phyloP scores from a whole-genome alignment of 148 eudicot species.

The Pharnaceum exiguum region DNA sequence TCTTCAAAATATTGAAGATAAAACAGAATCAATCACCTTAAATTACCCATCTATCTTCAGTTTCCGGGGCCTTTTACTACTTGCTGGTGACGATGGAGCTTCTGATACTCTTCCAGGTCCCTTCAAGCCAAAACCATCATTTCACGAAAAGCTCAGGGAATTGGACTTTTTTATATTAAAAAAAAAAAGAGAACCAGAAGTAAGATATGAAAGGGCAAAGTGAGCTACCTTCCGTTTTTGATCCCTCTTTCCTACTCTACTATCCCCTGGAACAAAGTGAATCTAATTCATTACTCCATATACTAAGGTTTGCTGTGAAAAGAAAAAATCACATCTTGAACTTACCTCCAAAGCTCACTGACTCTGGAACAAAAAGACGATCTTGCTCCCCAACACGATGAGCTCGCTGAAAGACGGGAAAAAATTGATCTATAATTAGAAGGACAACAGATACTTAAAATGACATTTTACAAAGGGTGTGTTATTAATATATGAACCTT shows the following conservation, averaged over 20 bases:
- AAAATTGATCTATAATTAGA: no score
- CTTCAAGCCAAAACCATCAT: slow-evolving; percentile 26
- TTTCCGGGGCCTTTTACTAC: slow-evolving; percentile 90
- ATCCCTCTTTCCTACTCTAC: slow-evolving; percentile 76
- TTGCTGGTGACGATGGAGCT: slow-evolving; percentile 84
- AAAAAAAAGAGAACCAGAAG: not conserved
- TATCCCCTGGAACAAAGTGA: slow-evolving; percentile 53
- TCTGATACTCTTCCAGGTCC: slow-evolving; percentile 74
- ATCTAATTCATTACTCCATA: not conserved
- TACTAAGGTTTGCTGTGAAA: no score
- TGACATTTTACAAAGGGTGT: no score
- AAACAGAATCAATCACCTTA: not conserved
- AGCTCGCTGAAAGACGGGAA: slow-evolving; percentile 31
- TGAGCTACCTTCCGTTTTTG: slow-evolving; percentile 80
- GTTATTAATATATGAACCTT: slow-evolving; percentile 34
- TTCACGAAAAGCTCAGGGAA: not conserved
- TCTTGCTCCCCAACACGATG: slow-evolving; percentile 75
- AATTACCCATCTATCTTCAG: slow-evolving; percentile 57
- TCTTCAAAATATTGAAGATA: not conserved
- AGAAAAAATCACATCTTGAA: not conserved
- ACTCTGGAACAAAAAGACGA: slow-evolving; percentile 69
- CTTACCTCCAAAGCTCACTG: slow-evolving; percentile 71
- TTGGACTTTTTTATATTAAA: not conserved
- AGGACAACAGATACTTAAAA: no score
- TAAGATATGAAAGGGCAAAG: not conserved